Percentiles rank a stretch among this genome's conserved stretches.
Evolutionary conservation across 768 basidiomycete genomes (phyloP).

Genomic region (Termitomyces sp.): DNA sequence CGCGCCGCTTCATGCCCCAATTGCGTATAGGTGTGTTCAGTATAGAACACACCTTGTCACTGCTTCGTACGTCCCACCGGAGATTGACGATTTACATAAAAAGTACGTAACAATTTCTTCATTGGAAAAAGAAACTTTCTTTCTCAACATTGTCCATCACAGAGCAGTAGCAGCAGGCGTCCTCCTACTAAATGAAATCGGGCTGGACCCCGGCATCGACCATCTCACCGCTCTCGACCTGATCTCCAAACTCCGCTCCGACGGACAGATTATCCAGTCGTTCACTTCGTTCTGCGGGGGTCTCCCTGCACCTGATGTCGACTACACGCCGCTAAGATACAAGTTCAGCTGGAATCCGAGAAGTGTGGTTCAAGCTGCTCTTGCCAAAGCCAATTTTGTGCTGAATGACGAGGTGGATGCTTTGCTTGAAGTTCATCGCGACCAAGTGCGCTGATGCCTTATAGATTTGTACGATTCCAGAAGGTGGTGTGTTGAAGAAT

Average conservation of each 20-base stretch:
- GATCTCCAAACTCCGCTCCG: slow-evolving; percentile 40
- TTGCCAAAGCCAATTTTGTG: slow-evolving; percentile 66
- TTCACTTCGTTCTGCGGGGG: slow-evolving; percentile 95
- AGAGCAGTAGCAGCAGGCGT: slow-evolving; percentile 59
- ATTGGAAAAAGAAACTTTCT: too few species aligned
- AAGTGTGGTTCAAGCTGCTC: slow-evolving; percentile 77
- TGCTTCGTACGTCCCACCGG: slow-evolving; percentile 82
- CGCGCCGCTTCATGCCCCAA: slow-evolving; percentile 58
- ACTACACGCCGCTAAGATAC: slow-evolving; percentile 70
- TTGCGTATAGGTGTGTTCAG: slow-evolving; percentile 71
- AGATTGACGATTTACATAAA: slow-evolving; percentile 62
- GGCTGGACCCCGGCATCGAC: slow-evolving; percentile 86
- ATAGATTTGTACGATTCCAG: slow-evolving; percentile 44
- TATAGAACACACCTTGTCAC: slow-evolving; percentile 77
- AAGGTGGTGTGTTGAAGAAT: slow-evolving; percentile 45
- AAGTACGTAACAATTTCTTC: slow-evolving; percentile 33
- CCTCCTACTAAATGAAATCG: slow-evolving; percentile 84
- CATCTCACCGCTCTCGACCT: slow-evolving; percentile 82
- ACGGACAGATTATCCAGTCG: slow-evolving; percentile 53
- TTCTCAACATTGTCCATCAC: neutral
- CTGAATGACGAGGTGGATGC: slow-evolving; percentile 46
- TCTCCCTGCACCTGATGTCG: slow-evolving; percentile 70
- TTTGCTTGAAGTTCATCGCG: neutral
- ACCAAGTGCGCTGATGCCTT: neutral
- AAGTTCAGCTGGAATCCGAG: slow-evolving; percentile 93